These are phyloP conservation scores for Chlamydomonas applanata DNA, from an alignment of 139 green algal genomes.

Conservation along the genomic window DNA sequence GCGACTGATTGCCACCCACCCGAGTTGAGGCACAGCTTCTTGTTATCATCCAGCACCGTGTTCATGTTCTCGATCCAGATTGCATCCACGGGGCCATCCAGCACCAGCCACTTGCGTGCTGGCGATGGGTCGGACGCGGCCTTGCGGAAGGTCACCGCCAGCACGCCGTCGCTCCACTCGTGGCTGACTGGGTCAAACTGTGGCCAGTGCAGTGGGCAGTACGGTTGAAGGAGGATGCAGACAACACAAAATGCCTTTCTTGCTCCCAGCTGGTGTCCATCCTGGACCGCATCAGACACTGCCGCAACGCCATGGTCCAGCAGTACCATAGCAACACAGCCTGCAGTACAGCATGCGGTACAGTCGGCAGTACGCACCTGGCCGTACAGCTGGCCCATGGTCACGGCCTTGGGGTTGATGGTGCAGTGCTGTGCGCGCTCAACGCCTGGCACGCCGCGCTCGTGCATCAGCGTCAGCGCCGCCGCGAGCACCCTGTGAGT, in stretches of 20 bases:
- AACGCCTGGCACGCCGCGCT: constrained; percentile 29
- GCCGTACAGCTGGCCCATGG: constrained; percentile 80
- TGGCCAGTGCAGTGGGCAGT: too few species aligned
- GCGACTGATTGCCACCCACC: constrained; percentile 30
- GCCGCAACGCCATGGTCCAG: too few species aligned
- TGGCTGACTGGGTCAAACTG: constrained; percentile 51
- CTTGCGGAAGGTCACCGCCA: constrained; percentile 62
- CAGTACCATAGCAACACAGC: constrained; percentile 13
- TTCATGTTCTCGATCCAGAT: constrained; percentile 73
- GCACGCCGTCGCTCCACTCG: constrained; percentile 72
- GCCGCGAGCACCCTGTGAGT: constrained; percentile 45
- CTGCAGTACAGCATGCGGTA: too few species aligned
- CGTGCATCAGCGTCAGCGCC: constrained; percentile 50
- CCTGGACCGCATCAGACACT: too few species aligned
- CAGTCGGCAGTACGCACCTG: too few species aligned
- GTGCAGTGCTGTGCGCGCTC: constrained; percentile 24
- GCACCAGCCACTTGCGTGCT: constrained; percentile 59
- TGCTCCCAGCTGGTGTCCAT: too few species aligned
- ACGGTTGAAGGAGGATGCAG: neutral
- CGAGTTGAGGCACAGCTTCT: constrained; percentile 82
- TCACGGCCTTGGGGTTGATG: constrained; percentile 68
- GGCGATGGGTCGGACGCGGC: constrained; percentile 47
- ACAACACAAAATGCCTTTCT: too few species aligned
- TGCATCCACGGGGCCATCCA: constrained; percentile 76
- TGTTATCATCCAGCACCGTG: constrained; percentile 82